Percentiles rank a stretch among this genome's conserved stretches.
Evolutionary conservation across 2,329 filamentous ascomycete species (phyloP).

Genomic region (Cytospora mali): DNA sequence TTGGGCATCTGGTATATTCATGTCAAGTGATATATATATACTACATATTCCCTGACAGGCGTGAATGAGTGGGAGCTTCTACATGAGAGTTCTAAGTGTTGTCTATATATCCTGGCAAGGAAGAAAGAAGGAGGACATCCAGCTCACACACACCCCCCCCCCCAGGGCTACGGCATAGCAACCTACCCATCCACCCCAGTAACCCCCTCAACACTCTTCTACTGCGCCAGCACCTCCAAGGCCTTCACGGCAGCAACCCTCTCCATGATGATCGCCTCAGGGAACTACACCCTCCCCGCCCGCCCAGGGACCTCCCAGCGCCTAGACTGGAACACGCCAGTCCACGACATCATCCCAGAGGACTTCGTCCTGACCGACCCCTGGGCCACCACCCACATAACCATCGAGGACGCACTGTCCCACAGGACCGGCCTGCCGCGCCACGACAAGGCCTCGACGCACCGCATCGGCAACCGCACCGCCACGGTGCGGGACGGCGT

Average conservation of each 20-base stretch:
- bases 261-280: constrained; percentile 49
- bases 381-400: constrained; percentile 48
- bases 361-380: constrained; percentile 48
- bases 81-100: too few species aligned
- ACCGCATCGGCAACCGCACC: constrained; percentile 36
- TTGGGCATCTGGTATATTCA: neutral
- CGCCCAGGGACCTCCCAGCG: constrained; percentile 34
- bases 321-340: constrained; percentile 49
- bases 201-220: constrained; percentile 54
- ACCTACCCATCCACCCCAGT: constrained; percentile 43
- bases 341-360: constrained; percentile 49
- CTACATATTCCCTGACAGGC: constrained; percentile 14
- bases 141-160: neutral
- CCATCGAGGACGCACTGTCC: constrained; percentile 55
- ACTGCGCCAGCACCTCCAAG: constrained; percentile 57
- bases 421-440: constrained; percentile 54
- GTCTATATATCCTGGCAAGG: too few species aligned
- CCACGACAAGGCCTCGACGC: constrained; percentile 42
- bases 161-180: constrained; percentile 48
- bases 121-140: too few species aligned
- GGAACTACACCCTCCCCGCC: constrained; percentile 36
- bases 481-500: constrained; percentile 42
- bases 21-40: neutral
- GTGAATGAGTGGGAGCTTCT: neutral
- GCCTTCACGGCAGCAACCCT: constrained; percentile 55